A percentile compares a stretch with the other conserved stretches of the same genome.
These are phyloP conservation scores for barrel medic (Medicago truncatula) DNA, from an alignment of 306 rosid genomes.

Conservation along the genomic window MtrunA17r5.0-ANR NC_053042.1:7424001-7424500, in stretches of 20 bases:
- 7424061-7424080: not conserved
- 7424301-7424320: not conserved
- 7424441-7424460: no score
- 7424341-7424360: not conserved
- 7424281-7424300: not conserved
- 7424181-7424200: no score
- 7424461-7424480: not conserved
- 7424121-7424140: no score
- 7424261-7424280: not conserved
- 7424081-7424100: no score
- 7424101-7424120: no score
- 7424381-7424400: not conserved
- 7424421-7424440: not conserved
- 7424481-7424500: not conserved
- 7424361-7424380: slow-evolving; percentile 7
- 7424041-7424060: slow-evolving; percentile 46
- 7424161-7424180: no score
- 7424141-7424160: no score
- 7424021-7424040: slow-evolving; percentile 93
- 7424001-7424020: slow-evolving; percentile 95
- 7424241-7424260: not conserved
- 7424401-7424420: not conserved
- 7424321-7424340: not conserved
- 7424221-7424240: no score
- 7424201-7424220: no score